phyloP scores from a whole-genome alignment of 805 yeast species.

The Yamadazyma takamatsuzukensis region DNA sequence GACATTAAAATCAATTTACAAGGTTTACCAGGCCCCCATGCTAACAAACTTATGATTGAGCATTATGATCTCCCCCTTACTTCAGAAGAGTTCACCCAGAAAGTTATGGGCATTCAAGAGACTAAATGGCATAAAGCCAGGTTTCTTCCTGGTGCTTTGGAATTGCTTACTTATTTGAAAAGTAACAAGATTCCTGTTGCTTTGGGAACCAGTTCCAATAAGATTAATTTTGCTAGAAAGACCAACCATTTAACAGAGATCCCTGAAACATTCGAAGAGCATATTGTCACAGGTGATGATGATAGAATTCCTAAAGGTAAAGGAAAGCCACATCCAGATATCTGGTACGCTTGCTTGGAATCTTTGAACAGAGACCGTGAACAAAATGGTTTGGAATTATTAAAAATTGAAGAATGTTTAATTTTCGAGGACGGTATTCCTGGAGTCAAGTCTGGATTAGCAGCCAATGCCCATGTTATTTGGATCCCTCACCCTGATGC shows the following conservation, averaged over 20 bases:
- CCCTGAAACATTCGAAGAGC: constrained; percentile 58
- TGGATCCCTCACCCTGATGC: constrained; percentile 94
- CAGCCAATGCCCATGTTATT: constrained; percentile 80
- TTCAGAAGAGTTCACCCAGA: constrained; percentile 56
- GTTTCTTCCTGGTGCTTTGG: constrained; percentile 83
- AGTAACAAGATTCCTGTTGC: constrained; percentile 69
- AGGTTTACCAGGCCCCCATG: constrained; percentile 85
- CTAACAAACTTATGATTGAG: constrained; percentile 61
- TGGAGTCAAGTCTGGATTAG: constrained; percentile 80
- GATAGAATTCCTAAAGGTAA: constrained; percentile 74
- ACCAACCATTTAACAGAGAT: constrained; percentile 66
- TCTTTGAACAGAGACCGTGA: constrained; percentile 57
- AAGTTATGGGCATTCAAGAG: constrained; percentile 53
- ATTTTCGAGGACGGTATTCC: constrained; percentile 96
- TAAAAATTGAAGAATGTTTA: constrained; percentile 73
- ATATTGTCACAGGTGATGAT: constrained; percentile 87
- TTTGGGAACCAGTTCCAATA: constrained; percentile 81
- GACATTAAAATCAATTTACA: constrained; percentile 82
- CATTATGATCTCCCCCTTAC: constrained; percentile 64
- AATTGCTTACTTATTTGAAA: constrained; percentile 54
- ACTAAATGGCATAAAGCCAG: constrained; percentile 58
- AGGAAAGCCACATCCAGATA: constrained; percentile 94
- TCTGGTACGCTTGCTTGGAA: constrained; percentile 79
- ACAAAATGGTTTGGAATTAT: constrained; percentile 38
- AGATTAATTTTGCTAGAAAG: constrained; percentile 59